Base-by-base conservation (phyloP, 2,329 filamentous ascomycete genomes). In the Phialophora expanda region DNA sequence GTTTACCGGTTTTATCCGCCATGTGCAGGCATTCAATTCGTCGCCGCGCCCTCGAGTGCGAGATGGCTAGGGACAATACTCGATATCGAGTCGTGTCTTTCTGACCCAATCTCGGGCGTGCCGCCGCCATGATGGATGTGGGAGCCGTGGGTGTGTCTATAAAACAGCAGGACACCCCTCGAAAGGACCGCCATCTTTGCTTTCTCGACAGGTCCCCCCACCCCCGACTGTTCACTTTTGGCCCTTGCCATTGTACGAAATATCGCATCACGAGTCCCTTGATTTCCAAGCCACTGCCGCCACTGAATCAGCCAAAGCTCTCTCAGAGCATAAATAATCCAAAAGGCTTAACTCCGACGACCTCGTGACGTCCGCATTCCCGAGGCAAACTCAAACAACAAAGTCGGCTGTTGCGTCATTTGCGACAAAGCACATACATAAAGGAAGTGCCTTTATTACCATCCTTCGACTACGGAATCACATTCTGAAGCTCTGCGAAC, bases 1-100 rank as follows among this genome's bases (percentile, higher is more conserved):
- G 6, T 41, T 32, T 60, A 65, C 67, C 67, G 67, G 61, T 64
- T 69, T 69, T 26, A 61, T 66, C 67, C 67, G 67, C 30, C 54
- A 56, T 62, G 34, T 56, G n/a, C 64, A 55, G 32, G 46, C 59
- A 64, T 66, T 24, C 63, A 50, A 66, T 68, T 68, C 61, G 62
- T 50, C 53, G 24, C 56, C 30, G 54, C 56, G 17, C 4, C 41
- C 38, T 32, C 44, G 38, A 54, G 26, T 34, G 50, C 24, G n/a
- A 58, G 26, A 24, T 30, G 14, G 32, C 24, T 20, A 11, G 32
- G 24, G n/a, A 46, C 59, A 57, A 54, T 22, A 14, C 44, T 24
- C n/a, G 41, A 11, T 41, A 3, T 60, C 64, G 58, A 67, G 50
- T 62, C 55, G 59, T 62, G n/a, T 62, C 60, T 63, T 56, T 58